These are phyloP conservation scores for Atkinsonella hypoxylon DNA, from an alignment of 2,329 filamentous ascomycete genomes.

Conservation along the genomic window DNA sequence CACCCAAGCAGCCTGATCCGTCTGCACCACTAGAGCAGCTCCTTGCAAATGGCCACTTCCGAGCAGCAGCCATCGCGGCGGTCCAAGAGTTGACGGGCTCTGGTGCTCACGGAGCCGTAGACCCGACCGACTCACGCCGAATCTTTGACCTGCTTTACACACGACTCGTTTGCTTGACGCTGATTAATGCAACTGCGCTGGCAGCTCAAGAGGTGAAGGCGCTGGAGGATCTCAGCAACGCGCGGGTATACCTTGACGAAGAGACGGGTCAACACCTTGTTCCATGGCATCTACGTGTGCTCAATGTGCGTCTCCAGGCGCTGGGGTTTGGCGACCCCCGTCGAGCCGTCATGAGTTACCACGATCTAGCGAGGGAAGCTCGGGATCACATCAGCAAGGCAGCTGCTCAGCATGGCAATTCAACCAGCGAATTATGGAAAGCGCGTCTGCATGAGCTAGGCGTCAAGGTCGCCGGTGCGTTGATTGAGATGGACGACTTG, in stretches of 20 bases:
- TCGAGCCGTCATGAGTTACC: constrained; percentile 78
- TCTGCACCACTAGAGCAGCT: constrained; percentile 57
- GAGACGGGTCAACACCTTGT: constrained; percentile 51
- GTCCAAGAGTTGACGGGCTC: constrained; percentile 47
- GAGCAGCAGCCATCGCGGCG: constrained; percentile 60
- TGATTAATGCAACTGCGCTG: constrained; percentile 60
- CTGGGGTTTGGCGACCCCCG: constrained; percentile 77
- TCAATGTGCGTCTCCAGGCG: constrained; percentile 74
- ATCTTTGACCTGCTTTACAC: constrained; percentile 74
- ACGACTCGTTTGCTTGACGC: constrained; percentile 67
- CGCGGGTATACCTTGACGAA: constrained; percentile 43
- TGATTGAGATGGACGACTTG: constrained; percentile 81
- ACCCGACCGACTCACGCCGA: constrained; percentile 44
- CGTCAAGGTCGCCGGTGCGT: constrained; percentile 48
- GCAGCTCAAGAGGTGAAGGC: constrained; percentile 56
- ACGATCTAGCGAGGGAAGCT: constrained; percentile 74
- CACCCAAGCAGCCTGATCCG: constrained; percentile 49
- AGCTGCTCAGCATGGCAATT: constrained; percentile 30
- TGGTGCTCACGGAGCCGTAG: constrained; percentile 27
- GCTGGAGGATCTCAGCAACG: constrained; percentile 48
- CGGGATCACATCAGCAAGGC: constrained; percentile 45
- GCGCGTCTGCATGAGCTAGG: constrained; percentile 64
- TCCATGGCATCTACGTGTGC: constrained; percentile 76
- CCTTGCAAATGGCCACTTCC: constrained; percentile 63
- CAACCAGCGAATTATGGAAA: constrained; percentile 56